These are phyloP conservation scores for Ganoderma meredithae DNA, from an alignment of 1,284 basidiomycete genomes.

Conservation along the genomic window DNA sequence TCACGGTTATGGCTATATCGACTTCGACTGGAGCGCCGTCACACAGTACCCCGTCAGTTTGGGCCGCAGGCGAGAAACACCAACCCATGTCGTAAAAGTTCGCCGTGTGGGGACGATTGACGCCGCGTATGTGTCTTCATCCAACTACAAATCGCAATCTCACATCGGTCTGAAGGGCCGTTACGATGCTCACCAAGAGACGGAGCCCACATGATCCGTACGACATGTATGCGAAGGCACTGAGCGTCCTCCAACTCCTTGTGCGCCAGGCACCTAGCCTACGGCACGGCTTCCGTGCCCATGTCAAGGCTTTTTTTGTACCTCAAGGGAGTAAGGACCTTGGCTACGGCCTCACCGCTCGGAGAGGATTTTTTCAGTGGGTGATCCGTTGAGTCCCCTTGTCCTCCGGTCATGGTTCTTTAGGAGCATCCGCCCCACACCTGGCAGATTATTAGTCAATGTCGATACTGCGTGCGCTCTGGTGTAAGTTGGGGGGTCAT, in stretches of 20 bases:
- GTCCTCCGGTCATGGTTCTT: neutral
- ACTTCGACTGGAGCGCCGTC: neutral
- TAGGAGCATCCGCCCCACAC: constrained; percentile 34
- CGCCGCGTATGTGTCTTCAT: constrained; percentile 5
- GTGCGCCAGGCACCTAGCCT: constrained; percentile 38
- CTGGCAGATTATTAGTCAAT: constrained; percentile 35
- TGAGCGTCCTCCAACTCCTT: constrained; percentile 38
- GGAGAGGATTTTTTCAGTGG: constrained; percentile 28
- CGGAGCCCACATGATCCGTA: constrained; percentile 1
- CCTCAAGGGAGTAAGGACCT: constrained; percentile 9
- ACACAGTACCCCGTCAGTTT: constrained; percentile 1
- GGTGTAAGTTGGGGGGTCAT: constrained; percentile 25
- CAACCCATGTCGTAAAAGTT: neutral
- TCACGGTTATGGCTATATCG: neutral
- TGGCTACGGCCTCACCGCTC: constrained; percentile 23
- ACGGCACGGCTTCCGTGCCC: constrained; percentile 34
- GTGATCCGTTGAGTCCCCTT: neutral
- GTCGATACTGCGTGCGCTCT: constrained; percentile 33
- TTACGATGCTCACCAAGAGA: neutral
- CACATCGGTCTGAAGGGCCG: neutral
- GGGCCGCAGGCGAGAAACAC: neutral
- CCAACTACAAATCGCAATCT: neutral
- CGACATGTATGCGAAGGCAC: constrained; percentile 27
- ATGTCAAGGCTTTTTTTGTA: constrained; percentile 28
- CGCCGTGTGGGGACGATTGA: constrained; percentile 7